phyloP scores from a whole-genome alignment of 306 rosid species.

The Cicer yamashitae region DNA sequence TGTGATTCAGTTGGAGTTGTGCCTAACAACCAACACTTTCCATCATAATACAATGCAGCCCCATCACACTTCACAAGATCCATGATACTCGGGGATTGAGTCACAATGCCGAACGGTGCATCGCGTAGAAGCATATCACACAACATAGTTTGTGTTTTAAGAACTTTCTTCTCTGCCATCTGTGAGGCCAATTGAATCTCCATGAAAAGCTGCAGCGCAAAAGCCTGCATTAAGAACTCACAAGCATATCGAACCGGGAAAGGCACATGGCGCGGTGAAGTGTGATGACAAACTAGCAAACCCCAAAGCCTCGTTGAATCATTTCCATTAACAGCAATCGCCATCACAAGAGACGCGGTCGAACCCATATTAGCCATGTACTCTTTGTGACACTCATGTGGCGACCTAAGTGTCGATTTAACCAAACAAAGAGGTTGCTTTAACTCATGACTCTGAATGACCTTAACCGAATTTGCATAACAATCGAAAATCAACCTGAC shows the following conservation, averaged over 20 bases:
- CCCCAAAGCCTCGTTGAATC: slow-evolving; percentile 82
- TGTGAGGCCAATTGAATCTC: slow-evolving; percentile 79
- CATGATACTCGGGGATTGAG: slow-evolving; percentile 76
- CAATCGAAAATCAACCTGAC: slow-evolving; percentile 81
- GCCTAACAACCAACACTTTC: slow-evolving; percentile 72
- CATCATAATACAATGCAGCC: slow-evolving; percentile 72
- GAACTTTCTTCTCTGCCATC: slow-evolving; percentile 65
- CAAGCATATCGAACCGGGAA: slow-evolving; percentile 91
- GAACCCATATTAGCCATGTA: slow-evolving; percentile 88
- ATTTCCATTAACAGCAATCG: slow-evolving; percentile 58
- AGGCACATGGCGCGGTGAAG: slow-evolving; percentile 70
- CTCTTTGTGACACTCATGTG: slow-evolving; percentile 73
- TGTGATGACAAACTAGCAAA: slow-evolving; percentile 85
- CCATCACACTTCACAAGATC: slow-evolving; percentile 89
- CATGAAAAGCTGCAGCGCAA: slow-evolving; percentile 72
- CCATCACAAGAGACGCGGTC: slow-evolving; percentile 74
- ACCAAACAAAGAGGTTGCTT: slow-evolving; percentile 78
- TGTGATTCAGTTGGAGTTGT: slow-evolving; percentile 83
- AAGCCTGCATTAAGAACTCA: slow-evolving; percentile 84
- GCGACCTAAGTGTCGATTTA: slow-evolving; percentile 79
- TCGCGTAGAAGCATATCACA: slow-evolving; percentile 91
- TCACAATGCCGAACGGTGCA: slow-evolving; percentile 67
- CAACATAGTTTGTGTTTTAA: slow-evolving; percentile 72
- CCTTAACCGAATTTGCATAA: slow-evolving; percentile 65
- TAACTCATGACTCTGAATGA: slow-evolving; percentile 66